Conservation (phyloP, 2,329 filamentous ascomycete species). For the Elsinoe necatrix region DNA sequence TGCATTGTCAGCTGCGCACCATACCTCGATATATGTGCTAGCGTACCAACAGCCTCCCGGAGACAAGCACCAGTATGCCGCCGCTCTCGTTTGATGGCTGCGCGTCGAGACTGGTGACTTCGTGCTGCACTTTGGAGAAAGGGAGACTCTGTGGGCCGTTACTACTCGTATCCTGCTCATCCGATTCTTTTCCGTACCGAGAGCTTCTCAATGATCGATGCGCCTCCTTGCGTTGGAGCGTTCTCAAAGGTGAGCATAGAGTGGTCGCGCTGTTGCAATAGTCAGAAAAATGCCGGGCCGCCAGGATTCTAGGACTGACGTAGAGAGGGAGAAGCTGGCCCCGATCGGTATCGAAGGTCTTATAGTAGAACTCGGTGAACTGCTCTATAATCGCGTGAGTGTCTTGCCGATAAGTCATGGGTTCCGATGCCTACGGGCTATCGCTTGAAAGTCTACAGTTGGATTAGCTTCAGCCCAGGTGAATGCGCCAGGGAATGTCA, state of each 20-base stretch:
- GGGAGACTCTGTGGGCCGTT: conserved; percentile 53
- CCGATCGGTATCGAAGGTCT: conserved; percentile 71
- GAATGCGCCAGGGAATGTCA: neutral
- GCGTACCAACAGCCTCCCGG: conserved; percentile 72
- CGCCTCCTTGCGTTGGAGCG: conserved; percentile 53
- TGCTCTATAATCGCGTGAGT: conserved; percentile 51
- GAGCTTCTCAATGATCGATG: conserved; percentile 70
- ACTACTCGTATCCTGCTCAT: conserved; percentile 68
- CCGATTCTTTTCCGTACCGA: conserved; percentile 48
- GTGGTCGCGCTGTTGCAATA: conserved; percentile 53
- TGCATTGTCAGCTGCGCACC: neutral
- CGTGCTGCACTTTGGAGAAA: conserved; percentile 73
- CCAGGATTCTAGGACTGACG: conserved; percentile 47
- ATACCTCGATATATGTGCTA: neutral
- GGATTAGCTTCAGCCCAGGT: neutral
- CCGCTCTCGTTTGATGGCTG: conserved; percentile 64
- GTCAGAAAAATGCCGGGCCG: conserved; percentile 1
- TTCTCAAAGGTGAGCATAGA: conserved; percentile 96
- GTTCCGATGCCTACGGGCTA: conserved; percentile 34
- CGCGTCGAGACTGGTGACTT: conserved; percentile 68
- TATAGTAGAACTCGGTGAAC: conserved; percentile 88
- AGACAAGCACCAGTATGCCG: conserved; percentile 78
- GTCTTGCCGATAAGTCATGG: neutral
- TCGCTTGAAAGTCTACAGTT: conserved; percentile 31
- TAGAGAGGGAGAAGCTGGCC: conserved; percentile 61